Base-by-base conservation (phyloP, 768 basidiomycete genomes). In the Phanerochaete sordida region DNA sequence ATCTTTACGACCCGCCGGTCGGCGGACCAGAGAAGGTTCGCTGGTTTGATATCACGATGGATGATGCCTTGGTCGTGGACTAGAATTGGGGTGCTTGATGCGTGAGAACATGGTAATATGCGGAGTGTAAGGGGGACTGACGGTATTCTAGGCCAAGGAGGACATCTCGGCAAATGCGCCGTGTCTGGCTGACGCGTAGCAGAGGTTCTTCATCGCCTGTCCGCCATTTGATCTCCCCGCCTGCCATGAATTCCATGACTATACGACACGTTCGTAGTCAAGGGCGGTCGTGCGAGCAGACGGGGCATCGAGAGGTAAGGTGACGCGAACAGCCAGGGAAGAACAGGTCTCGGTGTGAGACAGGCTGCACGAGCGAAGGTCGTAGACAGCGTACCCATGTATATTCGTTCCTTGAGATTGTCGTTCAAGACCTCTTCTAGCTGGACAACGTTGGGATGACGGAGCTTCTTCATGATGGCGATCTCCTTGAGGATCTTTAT, bases 21-120 rank as follows among this genome's bases (percentile, higher is more conserved):
- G 27, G 82, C 81, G 2, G 90, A 90, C 87, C 92, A 94, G 28
- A 99, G 82, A 24, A 99, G 85, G 74, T 99, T 99, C 48, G 95
- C 93, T 27, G 97, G 97, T 71, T 99, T 99, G 78, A 99, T 98
- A 76, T 99, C 97, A 59, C 97, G 92, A 75, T 99, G 97, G 52
- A 99, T 98, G 73, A 99, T 98, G 24, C 96, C 97, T 70, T 98
- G 95, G 68, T 90, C 85, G 71, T 99, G 97, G 1, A 99, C 96
- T 98, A 69, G n/a, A 46, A 24, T 35, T 43, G 53, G 31, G 53
- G 47, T 39, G 33, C 48, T 16, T 58, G 24, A 58, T 44, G 50
- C 51, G 58, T 52, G 51, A 31, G 51, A 54, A 35, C 24, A 50
- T 39, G 53, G 7, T 21, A 54, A 31, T 33, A 33, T 23, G 43